A percentile compares a stretch with the other conserved stretches of the same genome.
phyloP scores from a whole-genome alignment of 2,329 filamentous ascomycete species.

The Diaporthe velutina region DNA sequence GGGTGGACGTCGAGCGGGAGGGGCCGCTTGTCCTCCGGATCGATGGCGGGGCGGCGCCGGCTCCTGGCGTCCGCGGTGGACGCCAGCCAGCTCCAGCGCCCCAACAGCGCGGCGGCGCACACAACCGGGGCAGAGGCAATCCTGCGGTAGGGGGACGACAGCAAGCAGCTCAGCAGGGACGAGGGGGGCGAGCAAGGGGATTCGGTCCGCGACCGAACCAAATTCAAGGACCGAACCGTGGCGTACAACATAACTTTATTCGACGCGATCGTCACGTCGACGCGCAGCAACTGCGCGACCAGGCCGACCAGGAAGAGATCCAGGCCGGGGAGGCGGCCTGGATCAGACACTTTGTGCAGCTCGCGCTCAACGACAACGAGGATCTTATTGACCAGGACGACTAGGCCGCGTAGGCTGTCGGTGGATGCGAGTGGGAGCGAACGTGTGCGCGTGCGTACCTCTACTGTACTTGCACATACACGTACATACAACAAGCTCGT shows the following conservation, averaged over 20 bases:
- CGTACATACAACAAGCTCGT: background rate
- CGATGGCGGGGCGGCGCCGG: conserved; percentile 52
- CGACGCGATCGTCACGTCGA: conserved; percentile 30
- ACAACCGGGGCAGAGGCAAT: conserved; percentile 42
- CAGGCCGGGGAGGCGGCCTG: conserved; percentile 64
- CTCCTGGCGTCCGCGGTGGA: conserved; percentile 45
- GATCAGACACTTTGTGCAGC: conserved; percentile 67
- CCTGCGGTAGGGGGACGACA: conserved; percentile 37
- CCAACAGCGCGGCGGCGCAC: conserved; percentile 42
- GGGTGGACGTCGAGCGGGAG: conserved; percentile 65
- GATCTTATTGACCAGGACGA: conserved; percentile 59
- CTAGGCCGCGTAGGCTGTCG: conserved; percentile 40
- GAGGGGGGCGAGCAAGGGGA: conserved; percentile 46
- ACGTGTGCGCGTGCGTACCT: background rate
- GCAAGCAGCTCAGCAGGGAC: conserved; percentile 36
- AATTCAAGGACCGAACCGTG: conserved; percentile 20
- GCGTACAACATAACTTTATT: background rate
- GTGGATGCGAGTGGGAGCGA: too few species aligned
- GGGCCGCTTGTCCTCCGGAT: conserved; percentile 70
- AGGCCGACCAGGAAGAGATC: conserved; percentile 48
- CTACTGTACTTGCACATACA: background rate
- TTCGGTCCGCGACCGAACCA: conserved; percentile 21
- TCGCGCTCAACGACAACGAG: conserved; percentile 67
- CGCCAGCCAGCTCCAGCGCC: conserved; percentile 46
- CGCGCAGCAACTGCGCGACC: conserved; percentile 29